Evolutionary conservation across 805 yeast species (phyloP).

Genomic region (Tetrapisispora nanseiensis): DNA sequence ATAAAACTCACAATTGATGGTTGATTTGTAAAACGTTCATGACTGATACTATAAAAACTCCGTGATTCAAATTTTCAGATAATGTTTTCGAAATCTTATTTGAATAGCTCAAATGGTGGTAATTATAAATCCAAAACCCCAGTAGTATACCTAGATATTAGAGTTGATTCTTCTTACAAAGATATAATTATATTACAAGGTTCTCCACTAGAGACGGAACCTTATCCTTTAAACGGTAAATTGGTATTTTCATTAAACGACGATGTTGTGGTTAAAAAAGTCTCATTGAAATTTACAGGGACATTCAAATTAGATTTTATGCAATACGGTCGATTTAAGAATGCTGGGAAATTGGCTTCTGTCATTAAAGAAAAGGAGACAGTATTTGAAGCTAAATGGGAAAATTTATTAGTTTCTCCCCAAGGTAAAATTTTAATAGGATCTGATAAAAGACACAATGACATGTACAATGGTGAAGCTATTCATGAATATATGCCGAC

Average conservation of each 20-base stretch:
- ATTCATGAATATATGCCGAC: too few species aligned
- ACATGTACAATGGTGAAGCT: neutral
- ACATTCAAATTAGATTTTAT: conserved; percentile 51
- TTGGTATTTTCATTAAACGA: conserved; percentile 64
- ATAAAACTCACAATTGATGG: too few species aligned
- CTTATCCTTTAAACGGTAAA: conserved; percentile 64
- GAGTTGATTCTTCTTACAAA: conserved; percentile 31
- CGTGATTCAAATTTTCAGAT: neutral
- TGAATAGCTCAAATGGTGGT: neutral
- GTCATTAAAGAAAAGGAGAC: conserved; percentile 43
- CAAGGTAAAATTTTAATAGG: conserved; percentile 24
- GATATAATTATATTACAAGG: conserved; percentile 75
- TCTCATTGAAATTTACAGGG: conserved; percentile 55
- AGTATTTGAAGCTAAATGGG: conserved; percentile 70
- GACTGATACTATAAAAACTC: too few species aligned
- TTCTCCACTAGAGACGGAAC: conserved; percentile 61
- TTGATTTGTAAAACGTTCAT: too few species aligned
- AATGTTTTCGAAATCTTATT: conserved; percentile 6
- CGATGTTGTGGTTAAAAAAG: conserved; percentile 49
- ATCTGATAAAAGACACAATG: conserved; percentile 4
- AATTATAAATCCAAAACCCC: conserved; percentile 2
- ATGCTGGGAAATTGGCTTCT: conserved; percentile 25
- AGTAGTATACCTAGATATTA: conserved; percentile 26
- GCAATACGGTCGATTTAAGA: conserved; percentile 34
- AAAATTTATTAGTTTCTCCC: conserved; percentile 34